A percentile compares a stretch with the other conserved stretches of the same genome.
These are phyloP conservation scores for Neotropicomus parvogracilis DNA, from an alignment of 1,284 basidiomycete species.

Conservation along the genomic window DNA sequence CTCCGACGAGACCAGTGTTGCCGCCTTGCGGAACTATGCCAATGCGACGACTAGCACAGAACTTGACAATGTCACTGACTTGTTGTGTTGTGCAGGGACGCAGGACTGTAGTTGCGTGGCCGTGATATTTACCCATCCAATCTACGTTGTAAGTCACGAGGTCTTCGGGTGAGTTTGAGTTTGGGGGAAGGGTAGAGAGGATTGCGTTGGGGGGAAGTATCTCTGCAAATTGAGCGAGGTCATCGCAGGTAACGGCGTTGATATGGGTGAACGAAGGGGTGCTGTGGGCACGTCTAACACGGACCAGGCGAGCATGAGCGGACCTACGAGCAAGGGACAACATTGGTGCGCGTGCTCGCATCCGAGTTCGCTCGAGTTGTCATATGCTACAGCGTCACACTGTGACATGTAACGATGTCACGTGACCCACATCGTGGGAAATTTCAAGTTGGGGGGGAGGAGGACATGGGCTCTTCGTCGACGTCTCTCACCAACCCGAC, in stretches of 20 bases:
- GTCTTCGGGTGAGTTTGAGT: slow-evolving; percentile 54
- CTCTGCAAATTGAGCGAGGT: slow-evolving; percentile 60
- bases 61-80: slow-evolving; percentile 84
- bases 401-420: background rate
- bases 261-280: slow-evolving; percentile 29
- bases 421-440: slow-evolving; percentile 20
- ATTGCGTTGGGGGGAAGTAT: slow-evolving; percentile 60
- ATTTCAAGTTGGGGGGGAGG: background rate
- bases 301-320: background rate
- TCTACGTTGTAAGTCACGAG: slow-evolving; percentile 85
- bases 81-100: slow-evolving; percentile 87
- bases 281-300: slow-evolving; percentile 20
- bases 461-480: background rate
- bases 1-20: slow-evolving; percentile 98
- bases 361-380: background rate
- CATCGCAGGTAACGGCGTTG: slow-evolving; percentile 49
- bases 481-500: slow-evolving; percentile 11
- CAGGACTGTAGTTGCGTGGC: slow-evolving; percentile 79
- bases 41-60: slow-evolving; percentile 77
- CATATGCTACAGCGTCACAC: background rate
- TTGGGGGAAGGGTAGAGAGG: slow-evolving; percentile 60
- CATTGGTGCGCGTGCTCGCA: background rate
- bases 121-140: slow-evolving; percentile 97
- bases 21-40: slow-evolving; percentile 96
- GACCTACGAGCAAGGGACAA: slow-evolving; percentile 1